A percentile compares a stretch with the other conserved stretches of the same genome.
These are phyloP conservation scores for Penicillium sp. DNA, from an alignment of 2,329 filamentous ascomycete genomes.

Conservation along the genomic window DNA sequence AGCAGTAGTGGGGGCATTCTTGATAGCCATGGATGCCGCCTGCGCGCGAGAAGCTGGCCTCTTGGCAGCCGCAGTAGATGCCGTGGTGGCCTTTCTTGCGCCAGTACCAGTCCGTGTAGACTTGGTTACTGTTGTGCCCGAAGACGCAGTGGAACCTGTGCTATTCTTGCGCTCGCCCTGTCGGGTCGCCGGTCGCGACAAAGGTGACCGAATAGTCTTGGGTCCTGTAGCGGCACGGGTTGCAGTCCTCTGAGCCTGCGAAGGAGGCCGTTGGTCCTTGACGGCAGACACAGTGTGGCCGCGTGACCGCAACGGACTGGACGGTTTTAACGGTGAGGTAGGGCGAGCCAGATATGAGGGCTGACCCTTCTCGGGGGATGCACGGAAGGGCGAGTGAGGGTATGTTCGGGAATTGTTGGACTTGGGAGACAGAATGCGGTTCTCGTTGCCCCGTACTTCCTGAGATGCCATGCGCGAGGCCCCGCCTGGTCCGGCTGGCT, in stretches of 20 bases:
- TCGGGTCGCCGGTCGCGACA: slow-evolving; percentile 41
- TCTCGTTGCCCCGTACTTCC: slow-evolving; percentile 48
- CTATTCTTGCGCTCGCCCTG: slow-evolving; percentile 42
- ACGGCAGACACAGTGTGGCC: slow-evolving; percentile 28
- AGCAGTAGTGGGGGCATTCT: slow-evolving; percentile 35
- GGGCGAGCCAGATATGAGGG: slow-evolving; percentile 59
- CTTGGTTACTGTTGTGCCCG: slow-evolving; percentile 41
- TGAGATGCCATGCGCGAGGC: slow-evolving; percentile 45
- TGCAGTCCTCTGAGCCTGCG: slow-evolving; percentile 33
- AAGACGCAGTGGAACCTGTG: slow-evolving; percentile 39
- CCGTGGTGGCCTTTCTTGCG: slow-evolving; percentile 32
- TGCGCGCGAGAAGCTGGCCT: slow-evolving; percentile 33
- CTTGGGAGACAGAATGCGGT: slow-evolving; percentile 73
- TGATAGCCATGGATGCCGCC: slow-evolving; percentile 36
- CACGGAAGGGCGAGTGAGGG: slow-evolving; percentile 56
- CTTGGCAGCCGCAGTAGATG: slow-evolving; percentile 31
- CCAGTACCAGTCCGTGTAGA: slow-evolving; percentile 30
- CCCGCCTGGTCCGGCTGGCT: slow-evolving; percentile 39
- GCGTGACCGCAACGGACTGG: slow-evolving; percentile 39
- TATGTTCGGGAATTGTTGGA: slow-evolving; percentile 75
- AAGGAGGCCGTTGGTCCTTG: slow-evolving; percentile 29
- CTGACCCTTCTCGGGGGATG: slow-evolving; percentile 43
- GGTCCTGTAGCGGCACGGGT: slow-evolving; percentile 33
- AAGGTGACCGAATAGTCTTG: slow-evolving; percentile 30
- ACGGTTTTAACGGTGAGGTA: slow-evolving; percentile 62